These are phyloP conservation scores for Cyberlindnera suaveolens DNA, from an alignment of 805 yeast species.

Conservation along the genomic window DNA sequence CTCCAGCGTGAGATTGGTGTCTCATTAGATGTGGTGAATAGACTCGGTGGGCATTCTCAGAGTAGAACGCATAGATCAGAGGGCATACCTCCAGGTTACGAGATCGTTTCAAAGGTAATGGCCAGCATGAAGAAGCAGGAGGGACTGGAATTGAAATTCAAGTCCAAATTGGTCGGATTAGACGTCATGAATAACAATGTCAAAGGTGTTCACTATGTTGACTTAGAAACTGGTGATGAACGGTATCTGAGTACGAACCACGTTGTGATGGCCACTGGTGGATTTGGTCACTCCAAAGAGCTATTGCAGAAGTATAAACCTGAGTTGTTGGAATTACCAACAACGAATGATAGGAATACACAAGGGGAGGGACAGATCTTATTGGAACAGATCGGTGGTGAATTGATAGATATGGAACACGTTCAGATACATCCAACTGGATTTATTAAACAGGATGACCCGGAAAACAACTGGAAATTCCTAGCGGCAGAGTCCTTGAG, in stretches of 20 bases:
- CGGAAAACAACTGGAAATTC: constrained; percentile 40
- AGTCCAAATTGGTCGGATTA: constrained; percentile 32
- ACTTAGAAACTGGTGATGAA: constrained; percentile 22
- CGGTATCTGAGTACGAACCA: constrained; percentile 22
- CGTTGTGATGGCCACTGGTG: constrained; percentile 55
- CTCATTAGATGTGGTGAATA: constrained; percentile 62
- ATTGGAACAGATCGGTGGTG: constrained; percentile 41
- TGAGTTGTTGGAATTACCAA: constrained; percentile 39
- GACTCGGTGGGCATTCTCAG: constrained; percentile 77
- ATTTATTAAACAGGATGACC: constrained; percentile 39
- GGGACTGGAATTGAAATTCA: constrained; percentile 31
- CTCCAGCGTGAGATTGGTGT: constrained; percentile 55
- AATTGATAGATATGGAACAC: constrained; percentile 50
- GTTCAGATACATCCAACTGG: constrained; percentile 63
- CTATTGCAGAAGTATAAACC: constrained; percentile 40
- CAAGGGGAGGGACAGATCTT: constrained; percentile 54
- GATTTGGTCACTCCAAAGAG: constrained; percentile 38
- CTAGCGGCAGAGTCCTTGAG: constrained; percentile 56
- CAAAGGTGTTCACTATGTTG: constrained; percentile 36
- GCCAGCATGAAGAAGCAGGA: constrained; percentile 29
- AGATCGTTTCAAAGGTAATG: constrained; percentile 42
- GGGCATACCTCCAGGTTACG: constrained; percentile 54
- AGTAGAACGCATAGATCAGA: constrained; percentile 80
- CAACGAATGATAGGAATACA: constrained; percentile 51
- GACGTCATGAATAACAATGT: constrained; percentile 27